These are phyloP conservation scores for Corinectria fuckeliana DNA, from an alignment of 2,329 filamentous ascomycete species.

Conservation along the genomic window DNA sequence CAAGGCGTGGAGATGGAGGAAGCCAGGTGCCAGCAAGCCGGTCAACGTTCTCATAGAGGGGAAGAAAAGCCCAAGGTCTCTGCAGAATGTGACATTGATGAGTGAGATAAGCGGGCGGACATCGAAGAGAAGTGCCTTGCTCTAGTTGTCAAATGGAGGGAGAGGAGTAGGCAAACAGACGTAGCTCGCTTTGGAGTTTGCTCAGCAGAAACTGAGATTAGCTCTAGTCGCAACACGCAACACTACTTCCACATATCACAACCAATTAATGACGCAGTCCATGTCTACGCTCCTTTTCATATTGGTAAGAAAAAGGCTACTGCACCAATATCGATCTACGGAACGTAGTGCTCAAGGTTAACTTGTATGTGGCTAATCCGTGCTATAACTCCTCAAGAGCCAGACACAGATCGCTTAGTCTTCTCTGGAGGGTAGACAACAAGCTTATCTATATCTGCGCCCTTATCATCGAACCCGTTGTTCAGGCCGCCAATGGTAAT, in stretches of 20 bases:
- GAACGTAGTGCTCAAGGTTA: neutral
- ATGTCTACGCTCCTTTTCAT: too few relatives aligned
- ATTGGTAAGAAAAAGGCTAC: too few relatives aligned
- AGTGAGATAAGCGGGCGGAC: neutral
- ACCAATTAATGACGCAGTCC: too few relatives aligned
- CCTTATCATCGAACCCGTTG: slow-evolving; percentile 63
- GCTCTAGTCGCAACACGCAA: too few relatives aligned
- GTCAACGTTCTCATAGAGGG: slow-evolving; percentile 14
- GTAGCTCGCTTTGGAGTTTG: neutral
- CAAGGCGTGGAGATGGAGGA: slow-evolving; percentile 17
- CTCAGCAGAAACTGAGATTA: neutral
- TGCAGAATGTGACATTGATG: slow-evolving; percentile 17
- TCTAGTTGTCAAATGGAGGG: neutral
- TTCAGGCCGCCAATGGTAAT: slow-evolving; percentile 64
- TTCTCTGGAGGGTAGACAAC: slow-evolving; percentile 64
- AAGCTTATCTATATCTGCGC: slow-evolving; percentile 64
- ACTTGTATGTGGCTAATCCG: neutral
- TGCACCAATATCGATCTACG: too few relatives aligned
- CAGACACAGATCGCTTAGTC: slow-evolving; percentile 4
- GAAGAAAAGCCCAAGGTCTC: neutral
- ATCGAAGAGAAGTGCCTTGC: slow-evolving; percentile 1
- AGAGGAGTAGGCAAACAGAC: neutral
- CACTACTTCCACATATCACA: too few relatives aligned
- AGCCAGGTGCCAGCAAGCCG: neutral
- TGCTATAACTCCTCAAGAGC: neutral